A percentile compares a stretch with the other conserved stretches of the same genome.
Evolutionary conservation across 2,329 filamentous ascomycete species (phyloP).

Genomic region (Spiromastix sp.): DNA sequence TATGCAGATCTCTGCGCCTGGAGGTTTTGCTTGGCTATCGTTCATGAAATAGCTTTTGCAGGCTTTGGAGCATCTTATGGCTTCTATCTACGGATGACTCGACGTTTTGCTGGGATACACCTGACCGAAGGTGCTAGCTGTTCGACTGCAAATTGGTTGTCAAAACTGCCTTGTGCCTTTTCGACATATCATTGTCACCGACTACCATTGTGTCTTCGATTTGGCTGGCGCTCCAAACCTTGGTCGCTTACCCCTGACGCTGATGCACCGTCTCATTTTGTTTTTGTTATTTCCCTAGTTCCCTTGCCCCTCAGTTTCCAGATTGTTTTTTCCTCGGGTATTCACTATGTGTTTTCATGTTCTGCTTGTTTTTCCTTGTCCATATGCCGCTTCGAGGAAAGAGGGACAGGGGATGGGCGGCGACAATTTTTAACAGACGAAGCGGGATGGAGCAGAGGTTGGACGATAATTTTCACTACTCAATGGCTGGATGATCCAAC

Average conservation of each 20-base stretch:
- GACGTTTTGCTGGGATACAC: constrained; percentile 8
- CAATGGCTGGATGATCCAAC: too few species aligned
- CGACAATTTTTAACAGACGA: constrained; percentile 1
- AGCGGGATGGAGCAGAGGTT: too few species aligned
- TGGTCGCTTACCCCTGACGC: constrained; percentile 9
- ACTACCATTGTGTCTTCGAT: constrained; percentile 8
- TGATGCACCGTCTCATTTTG: constrained; percentile 8
- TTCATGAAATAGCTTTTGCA: constrained; percentile 10
- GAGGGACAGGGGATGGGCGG: constrained; percentile 5
- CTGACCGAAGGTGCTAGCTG: constrained; percentile 5
- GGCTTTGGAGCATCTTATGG: constrained; percentile 11
- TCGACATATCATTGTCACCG: constrained; percentile 11
- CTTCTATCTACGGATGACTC: constrained; percentile 4
- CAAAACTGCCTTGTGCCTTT: not conserved
- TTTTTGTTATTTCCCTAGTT: constrained; percentile 9
- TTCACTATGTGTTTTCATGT: constrained; percentile 5
- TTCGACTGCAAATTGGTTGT: constrained; percentile 1
- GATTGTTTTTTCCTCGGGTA: constrained; percentile 7
- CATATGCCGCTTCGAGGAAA: constrained; percentile 15
- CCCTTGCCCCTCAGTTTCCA: constrained; percentile 6
- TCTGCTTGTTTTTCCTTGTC: constrained; percentile 9
- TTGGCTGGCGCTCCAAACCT: constrained; percentile 7
- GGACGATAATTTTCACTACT: too few species aligned
- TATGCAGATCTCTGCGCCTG: too few species aligned
- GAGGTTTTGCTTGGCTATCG: too few species aligned